Evolutionary conservation across 192 early-diverging fungal species (phyloP), one percentile per base, ranked within the genome.

Genomic region (Chytriomyces hyalinus): DNA sequence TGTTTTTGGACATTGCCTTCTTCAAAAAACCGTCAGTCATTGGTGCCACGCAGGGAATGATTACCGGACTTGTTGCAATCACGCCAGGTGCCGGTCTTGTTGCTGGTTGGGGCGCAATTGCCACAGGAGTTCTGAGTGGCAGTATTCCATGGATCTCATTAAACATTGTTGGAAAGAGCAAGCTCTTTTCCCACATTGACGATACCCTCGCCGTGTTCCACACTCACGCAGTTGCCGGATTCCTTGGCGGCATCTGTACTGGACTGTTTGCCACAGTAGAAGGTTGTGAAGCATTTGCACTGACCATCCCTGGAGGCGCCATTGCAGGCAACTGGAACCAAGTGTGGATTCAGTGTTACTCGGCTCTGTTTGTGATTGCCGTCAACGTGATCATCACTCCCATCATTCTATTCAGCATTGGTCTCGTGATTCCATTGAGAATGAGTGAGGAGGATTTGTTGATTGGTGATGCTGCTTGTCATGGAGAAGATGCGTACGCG

Each of bases 11-110:
- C 57, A 28, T 79, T 36, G 49, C 50, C 17, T 47, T 44, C 64
- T 85, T 87, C 78, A 88, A 89, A 80, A 92, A 92, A 82, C 85
- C 89, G 80, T 92, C 92, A 6, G 87, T 90, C 74, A 91, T 95
- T 67, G 93, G 94, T 28, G 90, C 92, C 68, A 94, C 93, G 79
- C 92, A 90, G 13, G 94, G 94, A 4, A 57, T 57, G 53, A 57
- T 57, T 57, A 57, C 53, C 20, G 53, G 53, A n/a, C 53, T 65
- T 2, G 63, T 22, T 13, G 20, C 63, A 15, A 65, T 43, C 36
- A 28, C 20, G 26, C 63, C 63, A 22, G 63, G 63, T 1, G 63
- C 36, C 15, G 24, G 63, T 1, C 36, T 43, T 15, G 36, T 65
- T 11, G 24, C 24, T 15, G 36, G 63, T 2, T 43, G 20, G 36